Percentiles rank a stretch among this genome's conserved stretches.
phyloP scores from a whole-genome alignment of 345 rosid genomes.

The Populus nigra region DNA sequence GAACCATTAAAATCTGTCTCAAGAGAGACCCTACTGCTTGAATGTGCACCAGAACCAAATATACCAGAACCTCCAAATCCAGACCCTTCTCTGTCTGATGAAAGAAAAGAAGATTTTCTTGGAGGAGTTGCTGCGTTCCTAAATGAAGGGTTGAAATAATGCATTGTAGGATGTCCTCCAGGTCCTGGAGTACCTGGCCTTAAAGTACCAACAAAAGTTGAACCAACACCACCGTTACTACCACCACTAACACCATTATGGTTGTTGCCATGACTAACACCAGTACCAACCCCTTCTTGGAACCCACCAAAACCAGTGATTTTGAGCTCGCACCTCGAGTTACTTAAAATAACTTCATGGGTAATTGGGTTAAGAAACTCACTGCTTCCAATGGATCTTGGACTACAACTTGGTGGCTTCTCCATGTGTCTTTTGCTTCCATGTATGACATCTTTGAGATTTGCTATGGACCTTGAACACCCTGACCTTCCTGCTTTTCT shows the following conservation, averaged over 20 bases:
- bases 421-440: constrained; percentile 95
- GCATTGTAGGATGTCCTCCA: constrained; percentile 63
- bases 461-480: constrained; percentile 97
- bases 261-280: constrained; percentile 12
- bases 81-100: constrained; percentile 54
- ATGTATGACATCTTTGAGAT: constrained; percentile 95
- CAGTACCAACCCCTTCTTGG: constrained; percentile 43
- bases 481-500: constrained; percentile 81
- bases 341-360: constrained; percentile 88
- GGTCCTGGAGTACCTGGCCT: constrained; percentile 93
- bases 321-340: constrained; percentile 92
- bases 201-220: constrained; percentile 76
- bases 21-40: constrained; percentile 55
- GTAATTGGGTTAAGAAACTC: constrained; percentile 97
- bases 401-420: constrained; percentile 90
- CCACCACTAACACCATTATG: constrained; percentile 7
- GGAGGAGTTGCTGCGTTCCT: constrained; percentile 50
- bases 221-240: constrained; percentile 25
- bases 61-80: constrained; percentile 34
- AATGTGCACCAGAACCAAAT: constrained; percentile 34
- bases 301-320: constrained; percentile 76
- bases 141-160: constrained; percentile 64
- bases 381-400: constrained; percentile 97
- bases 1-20: constrained; percentile 57
- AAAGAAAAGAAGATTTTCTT: constrained; percentile 49